Percentiles rank a stretch among this genome's conserved stretches.
Evolutionary conservation across 345 rosid genomes (phyloP).

Genomic region (Eucalyptus regnans): DNA sequence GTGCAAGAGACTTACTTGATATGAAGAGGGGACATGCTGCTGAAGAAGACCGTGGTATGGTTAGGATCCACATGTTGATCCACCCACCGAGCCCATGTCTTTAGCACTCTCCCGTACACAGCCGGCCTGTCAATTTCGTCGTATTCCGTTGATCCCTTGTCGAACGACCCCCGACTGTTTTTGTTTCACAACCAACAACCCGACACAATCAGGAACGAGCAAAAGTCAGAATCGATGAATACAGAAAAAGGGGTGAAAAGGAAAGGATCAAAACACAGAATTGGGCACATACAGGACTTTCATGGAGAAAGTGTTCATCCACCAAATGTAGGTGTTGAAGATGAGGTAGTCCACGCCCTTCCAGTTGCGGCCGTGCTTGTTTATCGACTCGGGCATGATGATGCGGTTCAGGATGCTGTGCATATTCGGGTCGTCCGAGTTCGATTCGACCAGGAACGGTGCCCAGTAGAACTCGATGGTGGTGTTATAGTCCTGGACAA

Average conservation of each 20-base stretch:
- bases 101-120: slow-evolving; percentile 52
- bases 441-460: slow-evolving; percentile 86
- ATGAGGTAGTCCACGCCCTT: slow-evolving; percentile 68
- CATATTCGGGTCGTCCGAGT: slow-evolving; percentile 72
- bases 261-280: not conserved
- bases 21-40: slow-evolving; percentile 88
- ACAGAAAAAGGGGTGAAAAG: not conserved
- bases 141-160: slow-evolving; percentile 52
- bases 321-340: slow-evolving; percentile 94
- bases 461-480: slow-evolving; percentile 98
- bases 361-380: slow-evolving; percentile 83
- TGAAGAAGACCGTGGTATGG: slow-evolving; percentile 77
- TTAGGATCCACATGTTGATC: slow-evolving; percentile 54
- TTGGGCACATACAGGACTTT: slow-evolving; percentile 43
- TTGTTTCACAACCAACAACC: not conserved
- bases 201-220: not conserved
- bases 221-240: not conserved
- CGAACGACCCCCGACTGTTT: slow-evolving; percentile 75
- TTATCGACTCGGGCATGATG: slow-evolving; percentile 78
- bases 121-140: slow-evolving; percentile 70
- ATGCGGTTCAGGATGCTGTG: slow-evolving; percentile 70
- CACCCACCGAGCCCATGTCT: slow-evolving; percentile 80
- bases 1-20: slow-evolving; percentile 34
- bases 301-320: slow-evolving; percentile 81
- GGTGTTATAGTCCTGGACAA: slow-evolving; percentile 68